Percentiles rank a stretch among this genome's conserved stretches.
Evolutionary conservation across 305 asterid species (phyloP).

Genomic region (Rubia tinctorum): DNA sequence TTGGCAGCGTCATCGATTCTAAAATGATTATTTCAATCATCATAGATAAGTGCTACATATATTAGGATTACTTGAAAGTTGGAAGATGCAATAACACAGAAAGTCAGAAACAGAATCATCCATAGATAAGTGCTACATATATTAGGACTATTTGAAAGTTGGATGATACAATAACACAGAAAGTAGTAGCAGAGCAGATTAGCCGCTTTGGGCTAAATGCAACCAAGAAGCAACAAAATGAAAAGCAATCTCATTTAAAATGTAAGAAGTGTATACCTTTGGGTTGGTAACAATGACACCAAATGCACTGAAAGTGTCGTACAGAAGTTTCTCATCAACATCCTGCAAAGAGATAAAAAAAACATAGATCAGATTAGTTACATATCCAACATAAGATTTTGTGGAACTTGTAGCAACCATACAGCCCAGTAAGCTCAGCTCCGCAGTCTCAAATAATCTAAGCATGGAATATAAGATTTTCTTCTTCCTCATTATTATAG

Average conservation of each 20-base stretch:
- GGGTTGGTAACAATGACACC: slow-evolving; percentile 95
- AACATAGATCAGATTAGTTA: slow-evolving; percentile 2
- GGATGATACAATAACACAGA: background rate
- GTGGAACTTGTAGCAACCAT: slow-evolving; percentile 5
- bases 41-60: background rate
- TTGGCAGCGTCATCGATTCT: background rate
- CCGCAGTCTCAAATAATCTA: background rate
- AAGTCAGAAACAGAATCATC: background rate
- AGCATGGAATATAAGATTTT: background rate
- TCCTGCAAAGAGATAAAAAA: slow-evolving; percentile 47
- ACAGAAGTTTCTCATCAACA: slow-evolving; percentile 90
- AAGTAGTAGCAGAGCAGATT: background rate
- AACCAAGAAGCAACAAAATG: slow-evolving; percentile 1
- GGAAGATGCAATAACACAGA: background rate
- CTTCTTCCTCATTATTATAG: background rate
- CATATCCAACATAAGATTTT: slow-evolving; percentile 1
- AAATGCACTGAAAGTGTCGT: slow-evolving; percentile 89
- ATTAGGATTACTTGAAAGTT: background rate
- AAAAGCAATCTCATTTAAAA: background rate
- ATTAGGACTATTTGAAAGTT: background rate
- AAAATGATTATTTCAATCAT: background rate
- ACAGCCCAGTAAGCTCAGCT: background rate
- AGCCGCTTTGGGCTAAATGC: background rate
- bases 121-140: no score
- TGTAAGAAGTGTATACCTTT: slow-evolving; percentile 40